These are phyloP conservation scores for Xylaria digitata DNA, from an alignment of 2,329 filamentous ascomycete species.

Conservation along the genomic window DNA sequence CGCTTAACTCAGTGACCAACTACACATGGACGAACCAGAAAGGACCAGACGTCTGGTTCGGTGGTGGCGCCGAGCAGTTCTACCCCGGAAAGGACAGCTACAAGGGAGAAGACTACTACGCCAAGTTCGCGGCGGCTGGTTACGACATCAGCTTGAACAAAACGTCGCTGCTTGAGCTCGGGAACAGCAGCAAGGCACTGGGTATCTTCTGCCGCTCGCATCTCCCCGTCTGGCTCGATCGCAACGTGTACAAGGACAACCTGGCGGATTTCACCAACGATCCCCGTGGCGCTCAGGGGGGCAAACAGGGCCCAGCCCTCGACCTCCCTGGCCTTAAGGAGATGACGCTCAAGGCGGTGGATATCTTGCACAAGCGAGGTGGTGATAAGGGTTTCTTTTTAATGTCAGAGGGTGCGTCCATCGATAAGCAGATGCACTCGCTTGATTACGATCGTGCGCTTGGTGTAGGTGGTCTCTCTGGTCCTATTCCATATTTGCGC, in stretches of 20 bases:
- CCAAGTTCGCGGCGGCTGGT: slow-evolving; percentile 75
- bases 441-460: slow-evolving; percentile 88
- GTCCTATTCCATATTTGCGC: too few species aligned
- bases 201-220: slow-evolving; percentile 82
- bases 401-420: slow-evolving; percentile 86
- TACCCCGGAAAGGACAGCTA: slow-evolving; percentile 72
- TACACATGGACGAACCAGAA: slow-evolving; percentile 82
- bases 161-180: slow-evolving; percentile 70
- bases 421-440: slow-evolving; percentile 90
- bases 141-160: slow-evolving; percentile 81
- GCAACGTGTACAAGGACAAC: slow-evolving; percentile 82
- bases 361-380: slow-evolving; percentile 76
- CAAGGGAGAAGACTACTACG: slow-evolving; percentile 81
- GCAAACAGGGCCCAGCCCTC: slow-evolving; percentile 70
- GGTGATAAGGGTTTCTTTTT: slow-evolving; percentile 83
- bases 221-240: slow-evolving; percentile 87
- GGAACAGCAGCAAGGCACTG: slow-evolving; percentile 72
- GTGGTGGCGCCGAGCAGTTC: slow-evolving; percentile 86
- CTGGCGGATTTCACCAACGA: slow-evolving; percentile 73
- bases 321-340: slow-evolving; percentile 88
- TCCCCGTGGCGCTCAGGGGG: slow-evolving; percentile 72
- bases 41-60: slow-evolving; percentile 84
- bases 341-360: slow-evolving; percentile 88
- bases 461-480: slow-evolving; percentile 54
- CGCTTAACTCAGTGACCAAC: slow-evolving; percentile 79